Conservation (phyloP, 139 green algal species). For the Pleodorina starrii region DNA sequence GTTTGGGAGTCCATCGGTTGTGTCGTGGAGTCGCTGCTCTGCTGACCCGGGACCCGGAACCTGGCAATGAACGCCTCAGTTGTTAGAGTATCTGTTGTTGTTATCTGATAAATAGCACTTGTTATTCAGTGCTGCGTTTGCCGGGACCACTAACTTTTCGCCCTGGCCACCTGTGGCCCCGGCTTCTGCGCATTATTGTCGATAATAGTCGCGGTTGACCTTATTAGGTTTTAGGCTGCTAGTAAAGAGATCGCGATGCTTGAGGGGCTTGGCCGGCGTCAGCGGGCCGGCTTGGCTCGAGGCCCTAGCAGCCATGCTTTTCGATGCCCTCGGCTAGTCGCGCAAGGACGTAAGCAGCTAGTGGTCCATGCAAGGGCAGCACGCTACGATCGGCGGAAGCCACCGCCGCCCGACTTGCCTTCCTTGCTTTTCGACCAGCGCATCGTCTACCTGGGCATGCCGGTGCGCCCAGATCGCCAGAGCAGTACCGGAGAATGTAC, state of each 20-base stretch:
- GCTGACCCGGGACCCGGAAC: too few relatives aligned
- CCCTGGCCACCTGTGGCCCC: not conserved
- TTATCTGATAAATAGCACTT: too few relatives aligned
- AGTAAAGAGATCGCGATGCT: constrained; percentile 12
- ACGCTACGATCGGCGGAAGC: constrained; percentile 62
- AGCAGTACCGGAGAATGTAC: not conserved
- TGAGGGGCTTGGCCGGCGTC: constrained; percentile 31
- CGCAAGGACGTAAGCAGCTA: constrained; percentile 18
- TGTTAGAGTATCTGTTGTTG: too few relatives aligned
- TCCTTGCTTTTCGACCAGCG: constrained; percentile 96
- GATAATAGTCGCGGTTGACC: not conserved
- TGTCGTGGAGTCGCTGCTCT: too few relatives aligned
- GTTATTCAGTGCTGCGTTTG: too few relatives aligned
- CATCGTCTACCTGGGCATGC: constrained; percentile 99
- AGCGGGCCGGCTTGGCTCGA: constrained; percentile 20
- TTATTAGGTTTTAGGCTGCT: not conserved
- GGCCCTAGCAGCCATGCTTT: not conserved
- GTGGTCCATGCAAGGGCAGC: constrained; percentile 52
- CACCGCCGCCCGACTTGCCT: constrained; percentile 96
- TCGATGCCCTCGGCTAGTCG: not conserved
- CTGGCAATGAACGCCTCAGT: too few relatives aligned
- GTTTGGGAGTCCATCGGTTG: too few relatives aligned
- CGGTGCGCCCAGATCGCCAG: constrained; percentile 64
- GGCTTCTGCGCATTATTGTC: not conserved
- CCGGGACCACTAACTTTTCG: not conserved